A percentile compares a stretch with the other conserved stretches of the same genome.
Conservation (phyloP, 2,329 filamentous ascomycete species). For the Ascochyta viciae-villosae region DNA sequence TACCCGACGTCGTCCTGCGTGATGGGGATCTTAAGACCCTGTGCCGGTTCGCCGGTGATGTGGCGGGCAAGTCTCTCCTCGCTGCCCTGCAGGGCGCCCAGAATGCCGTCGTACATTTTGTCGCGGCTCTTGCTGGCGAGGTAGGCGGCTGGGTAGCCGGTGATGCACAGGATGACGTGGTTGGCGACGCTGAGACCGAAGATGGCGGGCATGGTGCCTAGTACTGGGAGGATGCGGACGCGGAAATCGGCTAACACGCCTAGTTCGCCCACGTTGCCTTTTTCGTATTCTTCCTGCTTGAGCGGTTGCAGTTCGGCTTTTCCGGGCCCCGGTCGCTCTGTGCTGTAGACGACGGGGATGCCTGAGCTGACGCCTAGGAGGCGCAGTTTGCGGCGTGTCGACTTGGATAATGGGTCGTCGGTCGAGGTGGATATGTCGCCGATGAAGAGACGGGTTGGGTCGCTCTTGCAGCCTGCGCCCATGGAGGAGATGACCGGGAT, state of each 20-base stretch:
- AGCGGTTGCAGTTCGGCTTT: constrained; percentile 90
- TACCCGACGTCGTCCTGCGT: constrained; percentile 84
- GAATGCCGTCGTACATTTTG: constrained; percentile 88
- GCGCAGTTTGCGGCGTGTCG: constrained; percentile 81
- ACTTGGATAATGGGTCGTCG: constrained; percentile 86
- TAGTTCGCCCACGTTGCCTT: constrained; percentile 84
- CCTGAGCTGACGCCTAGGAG: constrained; percentile 78
- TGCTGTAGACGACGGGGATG: constrained; percentile 91
- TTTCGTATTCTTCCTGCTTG: constrained; percentile 84
- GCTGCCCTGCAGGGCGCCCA: constrained; percentile 75
- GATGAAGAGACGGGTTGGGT: constrained; percentile 82
- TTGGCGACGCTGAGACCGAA: constrained; percentile 94
- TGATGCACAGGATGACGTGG: constrained; percentile 83
- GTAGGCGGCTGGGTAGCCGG: constrained; percentile 86
- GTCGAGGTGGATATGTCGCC: constrained; percentile 89
- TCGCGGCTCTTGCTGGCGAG: constrained; percentile 80
- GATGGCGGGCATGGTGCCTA: constrained; percentile 96
- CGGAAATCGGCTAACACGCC: constrained; percentile 91
- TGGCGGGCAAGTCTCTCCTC: constrained; percentile 77
- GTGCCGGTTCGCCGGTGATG: constrained; percentile 59
- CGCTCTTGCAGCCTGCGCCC: constrained; percentile 94
- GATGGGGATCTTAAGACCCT: constrained; percentile 81
- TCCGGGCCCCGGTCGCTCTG: constrained; percentile 85
- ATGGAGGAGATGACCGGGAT: constrained; percentile 91
- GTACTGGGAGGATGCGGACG: constrained; percentile 89